Base-by-base conservation (phyloP, 257 asterid genomes). In the Solanum etuberosum region DNA sequence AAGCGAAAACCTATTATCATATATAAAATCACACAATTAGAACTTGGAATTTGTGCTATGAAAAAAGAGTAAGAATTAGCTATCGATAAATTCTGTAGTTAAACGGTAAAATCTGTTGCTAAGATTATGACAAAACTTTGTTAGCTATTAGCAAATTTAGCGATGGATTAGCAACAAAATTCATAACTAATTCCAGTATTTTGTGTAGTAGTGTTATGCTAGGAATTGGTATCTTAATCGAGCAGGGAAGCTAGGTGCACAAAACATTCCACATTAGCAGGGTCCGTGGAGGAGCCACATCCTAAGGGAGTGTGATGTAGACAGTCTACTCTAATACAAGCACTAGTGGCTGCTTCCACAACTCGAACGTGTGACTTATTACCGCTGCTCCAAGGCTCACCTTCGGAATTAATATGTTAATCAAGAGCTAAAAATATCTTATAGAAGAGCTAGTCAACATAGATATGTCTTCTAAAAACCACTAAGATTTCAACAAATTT, bases 1-100 rank as follows among this genome's bases (percentile, higher is more conserved):
- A 35, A 15, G 90, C 90, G 34, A 86, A 83, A 11, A 86, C 85
- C 91, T 86, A 31, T 63, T 86, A 54, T 65, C 27, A 32, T 23
- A 29, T 11, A 37, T 18, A 48, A 16, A 34, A 21, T 1, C 38
- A 23, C 67, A 8, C n/a, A 20, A 51, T 46, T 8, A 34, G 5
- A 86, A 86, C 57, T 16, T 65, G 54, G 42, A 15, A 25, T 48
- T 84, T 13, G 57, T 32, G 21, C 5, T 13, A 1, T 9, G 2
- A 68, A 27, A 67, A 63, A 12, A 68, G 9, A 31, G 7, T 1
- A 29, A 15, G 40, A 68, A 68, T 7, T 7, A 68, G 38, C 12
- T 0, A 68, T 1, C 3, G n/a, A 31, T 9, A 7, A 31, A 31
- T 68, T 15, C 4, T 31, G 3, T 7, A 68, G 76, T 31, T 31